These are phyloP conservation scores for Graphiopsis chlorocephala DNA, from an alignment of 2,329 filamentous ascomycete species.

Conservation along the genomic window DNA sequence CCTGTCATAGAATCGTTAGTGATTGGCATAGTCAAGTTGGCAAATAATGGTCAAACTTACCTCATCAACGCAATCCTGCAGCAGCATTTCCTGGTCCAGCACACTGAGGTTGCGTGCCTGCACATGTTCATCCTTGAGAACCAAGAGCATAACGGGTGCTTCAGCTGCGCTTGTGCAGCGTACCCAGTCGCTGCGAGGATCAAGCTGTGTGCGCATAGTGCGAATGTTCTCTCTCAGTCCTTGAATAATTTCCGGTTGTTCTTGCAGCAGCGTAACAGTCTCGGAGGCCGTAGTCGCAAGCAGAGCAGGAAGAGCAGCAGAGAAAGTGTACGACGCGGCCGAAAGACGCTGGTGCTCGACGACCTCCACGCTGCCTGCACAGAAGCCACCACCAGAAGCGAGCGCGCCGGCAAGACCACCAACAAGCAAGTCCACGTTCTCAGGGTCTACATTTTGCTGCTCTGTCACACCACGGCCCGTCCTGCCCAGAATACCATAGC, in stretches of 20 bases:
- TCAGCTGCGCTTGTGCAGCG: conserved; percentile 74
- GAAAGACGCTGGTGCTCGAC: conserved; percentile 95
- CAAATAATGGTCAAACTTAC: conserved; percentile 49
- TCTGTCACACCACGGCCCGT: conserved; percentile 92
- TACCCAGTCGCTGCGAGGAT: conserved; percentile 92
- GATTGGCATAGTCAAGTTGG: not conserved
- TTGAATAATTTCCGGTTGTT: conserved; percentile 75
- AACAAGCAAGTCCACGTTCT: conserved; percentile 94
- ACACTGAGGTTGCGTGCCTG: conserved; percentile 63
- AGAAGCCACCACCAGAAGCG: conserved; percentile 93
- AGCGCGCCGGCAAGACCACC: conserved; percentile 87
- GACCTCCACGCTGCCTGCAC: conserved; percentile 84
- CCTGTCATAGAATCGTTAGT: conserved; percentile 47
- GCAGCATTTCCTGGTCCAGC: conserved; percentile 76
- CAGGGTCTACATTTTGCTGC: conserved; percentile 91
- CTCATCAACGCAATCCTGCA: conserved; percentile 96
- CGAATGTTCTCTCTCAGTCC: conserved; percentile 83
- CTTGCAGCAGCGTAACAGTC: conserved; percentile 80
- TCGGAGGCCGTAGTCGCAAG: conserved; percentile 94
- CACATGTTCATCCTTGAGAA: conserved; percentile 80
- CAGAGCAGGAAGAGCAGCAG: conserved; percentile 88
- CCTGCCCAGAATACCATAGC: conserved; percentile 88
- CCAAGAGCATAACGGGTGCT: conserved; percentile 82
- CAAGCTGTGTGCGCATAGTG: conserved; percentile 79
- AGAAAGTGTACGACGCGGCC: conserved; percentile 90